Base-by-base conservation (phyloP, 2,329 filamentous ascomycete genomes). In the Cladosporium oxysporum region DNA sequence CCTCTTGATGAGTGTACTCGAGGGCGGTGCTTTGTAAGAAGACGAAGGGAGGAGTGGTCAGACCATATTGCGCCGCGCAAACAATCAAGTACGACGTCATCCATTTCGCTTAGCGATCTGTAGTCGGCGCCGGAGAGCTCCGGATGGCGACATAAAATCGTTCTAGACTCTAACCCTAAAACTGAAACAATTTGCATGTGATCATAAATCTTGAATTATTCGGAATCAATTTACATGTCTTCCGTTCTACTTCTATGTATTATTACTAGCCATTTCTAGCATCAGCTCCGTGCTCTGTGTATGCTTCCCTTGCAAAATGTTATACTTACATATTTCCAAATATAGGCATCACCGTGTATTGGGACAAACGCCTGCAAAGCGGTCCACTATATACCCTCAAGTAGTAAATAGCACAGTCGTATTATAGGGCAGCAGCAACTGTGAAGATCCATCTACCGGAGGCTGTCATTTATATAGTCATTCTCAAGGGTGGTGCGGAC, bases 31-130 rank as follows among this genome's bases (percentile, higher is more conserved):
- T 60, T 49, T 18, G 58, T 47, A 60, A 60, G 28, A 31, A 49
- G 58, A 33, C 14, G n/a, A 41, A 29, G n/a, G 47, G n/a, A 41
- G n/a, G 28, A 60, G 41, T 60, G 29, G 29, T 60, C 58, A 60
- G 58, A 60, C 58, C 58, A 60, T 60, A 29, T 41, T 4, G 58
- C 58, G 58, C 58, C 37, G 44, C 47, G 26, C 58, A 31, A 18
- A 26, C 16, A 49, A 50, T 60, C 28, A 60, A 60, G 31, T 50
- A 37, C 35, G 37, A 60, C 58, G 58, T 60, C 58, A 60, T 60
- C n/a, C 14, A 41, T 11, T 21, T 58, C 55, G 53, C 33, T 58
- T 58, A 37, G 55, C 29, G 6, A 6, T 6, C 6, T 44, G 37
- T 10, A n/a, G 37, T 44, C 37, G 37, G n/a, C 41, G n/a, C 41